These are phyloP conservation scores for Gautieria morchelliformis DNA, from an alignment of 768 basidiomycete species.

Conservation along the genomic window DNA sequence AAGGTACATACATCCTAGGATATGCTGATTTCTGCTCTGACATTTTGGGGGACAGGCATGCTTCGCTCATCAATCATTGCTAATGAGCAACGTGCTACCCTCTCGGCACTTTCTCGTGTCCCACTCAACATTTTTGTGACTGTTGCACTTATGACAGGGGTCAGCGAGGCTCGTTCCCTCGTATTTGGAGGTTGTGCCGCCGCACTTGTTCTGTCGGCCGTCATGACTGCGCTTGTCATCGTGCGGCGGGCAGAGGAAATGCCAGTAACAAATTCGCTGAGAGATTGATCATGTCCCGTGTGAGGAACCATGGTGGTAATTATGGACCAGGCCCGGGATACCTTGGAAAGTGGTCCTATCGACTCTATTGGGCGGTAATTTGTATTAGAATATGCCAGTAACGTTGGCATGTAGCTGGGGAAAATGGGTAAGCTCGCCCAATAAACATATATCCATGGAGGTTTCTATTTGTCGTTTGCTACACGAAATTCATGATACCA, in stretches of 20 bases:
- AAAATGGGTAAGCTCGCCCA: too few species aligned
- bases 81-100: conserved; percentile 65
- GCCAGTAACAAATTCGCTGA: neutral
- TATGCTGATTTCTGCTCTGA: too few species aligned
- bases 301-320: neutral
- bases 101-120: conserved; percentile 64
- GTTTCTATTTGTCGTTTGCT: too few species aligned
- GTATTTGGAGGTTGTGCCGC: conserved; percentile 52
- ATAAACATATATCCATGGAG: too few species aligned
- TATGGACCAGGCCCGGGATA: too few species aligned
- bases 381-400: too few species aligned
- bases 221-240: conserved; percentile 45
- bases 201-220: conserved; percentile 47
- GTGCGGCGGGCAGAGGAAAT: neutral
- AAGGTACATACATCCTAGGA: conserved; percentile 16
- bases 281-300: neutral
- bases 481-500: too few species aligned
- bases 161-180: conserved; percentile 49
- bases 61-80: conserved; percentile 55
- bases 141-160: conserved; percentile 56
- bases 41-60: conserved; percentile 33
- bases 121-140: conserved; percentile 70
- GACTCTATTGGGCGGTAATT: too few species aligned
- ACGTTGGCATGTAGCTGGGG: too few species aligned
- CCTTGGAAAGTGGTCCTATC: too few species aligned